Evolutionary conservation across 352 stramenopile species (phyloP), one percentile per base, ranked within the genome.

Genomic region (Globisporangium middletonii): DNA sequence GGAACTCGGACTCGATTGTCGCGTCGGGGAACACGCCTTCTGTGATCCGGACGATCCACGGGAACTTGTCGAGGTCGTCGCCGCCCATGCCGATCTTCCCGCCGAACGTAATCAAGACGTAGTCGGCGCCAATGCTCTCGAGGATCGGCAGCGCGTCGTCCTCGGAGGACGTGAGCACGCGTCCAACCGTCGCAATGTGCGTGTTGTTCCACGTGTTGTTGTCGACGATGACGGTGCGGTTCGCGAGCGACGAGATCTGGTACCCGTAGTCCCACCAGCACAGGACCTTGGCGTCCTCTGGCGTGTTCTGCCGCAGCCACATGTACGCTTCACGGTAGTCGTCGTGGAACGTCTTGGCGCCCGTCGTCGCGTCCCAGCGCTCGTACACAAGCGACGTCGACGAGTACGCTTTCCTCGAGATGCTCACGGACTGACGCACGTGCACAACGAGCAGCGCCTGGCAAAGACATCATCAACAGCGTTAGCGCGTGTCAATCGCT

Each of bases 181-280:
- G 83, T 1, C 93, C 94, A 13, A 98, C 87, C 0, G 92, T 98
- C 38, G 94, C 94, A 65, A 98, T 98, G 69, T 98, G 94, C 38
- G 92, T 97, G 67, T 98, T 97, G 70, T 98, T 98, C 94, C 94
- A 98, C 52, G 94, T 98, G 62, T 98, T 98, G 73, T 97, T 97
- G 73, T 98, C 94, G 2, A 97, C 94, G 45, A 93, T 65, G 27
- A 93, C 79, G 0, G 83, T 95, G 46, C 85, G 85, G 57, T 95
- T 95, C 11, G 85, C 81, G 13, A 93, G 62, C 7, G 76, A 81
- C 12, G 85, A 86, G 35, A 95, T 74, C 54, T 95, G 85, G 61
- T 95, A 95, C 13, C 85, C 85, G 48, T 95, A 95, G 62, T 95
- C 83, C 85, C 85, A 95, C 85, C 85, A 95, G 51, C 74, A 78